Percentiles rank a stretch among this genome's conserved stretches.
phyloP scores from a whole-genome alignment of 495 filamentous ascomycete species.

The Trichocladium uniseriatum region DNA sequence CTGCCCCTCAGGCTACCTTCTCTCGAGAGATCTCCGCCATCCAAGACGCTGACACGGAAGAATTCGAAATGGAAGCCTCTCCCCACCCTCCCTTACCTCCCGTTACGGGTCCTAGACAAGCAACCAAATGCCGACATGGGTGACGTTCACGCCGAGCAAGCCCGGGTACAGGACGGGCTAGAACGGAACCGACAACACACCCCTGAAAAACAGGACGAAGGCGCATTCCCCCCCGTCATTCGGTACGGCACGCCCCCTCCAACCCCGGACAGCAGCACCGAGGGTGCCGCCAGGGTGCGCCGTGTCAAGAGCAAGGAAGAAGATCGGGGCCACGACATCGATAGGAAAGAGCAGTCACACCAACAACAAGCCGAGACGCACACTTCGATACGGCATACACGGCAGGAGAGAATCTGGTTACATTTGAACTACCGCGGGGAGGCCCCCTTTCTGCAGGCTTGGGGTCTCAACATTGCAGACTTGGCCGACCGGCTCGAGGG shows the following conservation, averaged over 20 bases:
- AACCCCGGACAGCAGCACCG: slow-evolving; percentile 14
- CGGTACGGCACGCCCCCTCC: slow-evolving; percentile 8
- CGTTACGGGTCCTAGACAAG: background rate
- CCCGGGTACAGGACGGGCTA: background rate
- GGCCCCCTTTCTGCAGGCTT: slow-evolving; percentile 31
- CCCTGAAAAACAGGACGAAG: background rate
- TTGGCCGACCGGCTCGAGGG: slow-evolving; percentile 28
- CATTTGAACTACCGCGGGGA: slow-evolving; percentile 36
- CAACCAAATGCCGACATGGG: background rate
- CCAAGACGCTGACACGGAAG: slow-evolving; percentile 1
- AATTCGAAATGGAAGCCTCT: slow-evolving; percentile 21
- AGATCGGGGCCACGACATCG: background rate
- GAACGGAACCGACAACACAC: background rate
- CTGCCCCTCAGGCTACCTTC: slow-evolving; percentile 18
- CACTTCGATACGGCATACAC: slow-evolving; percentile 5
- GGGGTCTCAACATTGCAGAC: slow-evolving; percentile 31
- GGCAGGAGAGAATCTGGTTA: slow-evolving; percentile 31
- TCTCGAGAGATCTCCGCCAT: background rate
- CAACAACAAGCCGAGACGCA: background rate
- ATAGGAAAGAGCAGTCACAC: background rate
- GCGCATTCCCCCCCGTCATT: background rate
- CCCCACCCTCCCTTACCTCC: slow-evolving; percentile 8
- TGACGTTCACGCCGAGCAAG: background rate
- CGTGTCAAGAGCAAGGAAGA: background rate
- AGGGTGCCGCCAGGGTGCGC: background rate